A percentile compares a stretch with the other conserved stretches of the same genome.
These are phyloP conservation scores for Cryptosporidium parvum DNA, from an alignment of 169 alveolate genomes.

Conservation along the genomic window DNA sequence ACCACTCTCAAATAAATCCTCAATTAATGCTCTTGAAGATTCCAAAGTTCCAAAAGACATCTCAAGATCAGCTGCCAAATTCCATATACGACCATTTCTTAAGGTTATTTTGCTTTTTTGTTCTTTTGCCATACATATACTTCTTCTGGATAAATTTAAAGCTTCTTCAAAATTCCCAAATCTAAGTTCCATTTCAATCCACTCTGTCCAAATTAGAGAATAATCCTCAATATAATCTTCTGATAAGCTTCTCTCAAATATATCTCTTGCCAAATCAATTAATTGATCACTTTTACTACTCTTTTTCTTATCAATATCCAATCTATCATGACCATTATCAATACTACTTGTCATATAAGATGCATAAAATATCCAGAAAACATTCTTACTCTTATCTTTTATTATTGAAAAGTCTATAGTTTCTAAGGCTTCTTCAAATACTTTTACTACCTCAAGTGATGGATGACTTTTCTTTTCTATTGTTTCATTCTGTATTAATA, in stretches of 20 bases:
- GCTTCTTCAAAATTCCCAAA: slow-evolving; percentile 57
- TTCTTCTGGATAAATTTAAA: slow-evolving; percentile 23
- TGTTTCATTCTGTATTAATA: slow-evolving; percentile 12
- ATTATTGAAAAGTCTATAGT: slow-evolving; percentile 17
- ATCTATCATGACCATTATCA: slow-evolving; percentile 47
- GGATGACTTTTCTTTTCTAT: slow-evolving; percentile 23
- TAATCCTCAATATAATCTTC: slow-evolving; percentile 39
- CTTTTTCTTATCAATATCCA: background rate
- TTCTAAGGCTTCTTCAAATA: slow-evolving; percentile 46
- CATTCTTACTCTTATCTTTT: slow-evolving; percentile 38
- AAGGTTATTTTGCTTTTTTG: slow-evolving; percentile 32
- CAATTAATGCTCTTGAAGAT: slow-evolving; percentile 23
- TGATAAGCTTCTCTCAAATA: slow-evolving; percentile 32
- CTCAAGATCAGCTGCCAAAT: slow-evolving; percentile 56
- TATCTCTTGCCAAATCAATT: slow-evolving; percentile 47
- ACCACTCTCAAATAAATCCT: slow-evolving; percentile 59
- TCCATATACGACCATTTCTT: slow-evolving; percentile 27
- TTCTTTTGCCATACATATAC: slow-evolving; percentile 32
- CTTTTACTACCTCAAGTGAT: slow-evolving; percentile 36
- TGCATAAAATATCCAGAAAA: slow-evolving; percentile 70
- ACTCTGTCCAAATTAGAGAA: slow-evolving; percentile 70
- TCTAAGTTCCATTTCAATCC: slow-evolving; percentile 75
- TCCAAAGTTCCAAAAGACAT: slow-evolving; percentile 57
- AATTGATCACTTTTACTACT: slow-evolving; percentile 11
- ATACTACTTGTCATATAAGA: slow-evolving; percentile 24